Conservation (phyloP, 2,329 filamentous ascomycete genomes). For the Xylaria arbuscula region DNA sequence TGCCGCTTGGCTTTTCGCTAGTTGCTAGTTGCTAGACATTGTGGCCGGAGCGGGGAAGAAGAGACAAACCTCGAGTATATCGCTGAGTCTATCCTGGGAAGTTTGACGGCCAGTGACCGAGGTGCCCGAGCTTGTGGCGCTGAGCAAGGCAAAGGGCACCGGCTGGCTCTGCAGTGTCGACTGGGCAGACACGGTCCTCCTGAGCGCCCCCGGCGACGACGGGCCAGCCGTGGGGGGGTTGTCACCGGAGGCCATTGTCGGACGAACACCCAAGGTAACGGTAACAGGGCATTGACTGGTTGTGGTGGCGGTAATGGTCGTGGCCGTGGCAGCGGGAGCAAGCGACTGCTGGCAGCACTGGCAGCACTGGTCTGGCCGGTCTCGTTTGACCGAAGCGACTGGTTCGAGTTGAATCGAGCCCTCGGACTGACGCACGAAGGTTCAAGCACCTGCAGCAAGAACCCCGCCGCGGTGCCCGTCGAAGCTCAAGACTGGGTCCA, state of each 20-base stretch:
- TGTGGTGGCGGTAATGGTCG: background rate
- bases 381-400: background rate
- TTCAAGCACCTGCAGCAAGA: constrained; percentile 9
- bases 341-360: background rate
- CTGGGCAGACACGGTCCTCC: constrained; percentile 38
- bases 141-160: constrained; percentile 18
- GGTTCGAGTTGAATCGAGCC: constrained; percentile 2
- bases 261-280: background rate
- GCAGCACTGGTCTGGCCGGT: background rate
- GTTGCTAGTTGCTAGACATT: constrained; percentile 1
- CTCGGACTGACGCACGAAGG: constrained; percentile 3
- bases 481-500: background rate
- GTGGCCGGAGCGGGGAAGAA: constrained; percentile 6
- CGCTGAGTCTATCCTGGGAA: constrained; percentile 56
- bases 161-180: constrained; percentile 25
- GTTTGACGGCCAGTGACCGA: constrained; percentile 46
- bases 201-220: constrained; percentile 14
- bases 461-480: constrained; percentile 6
- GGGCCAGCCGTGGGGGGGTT: constrained; percentile 17
- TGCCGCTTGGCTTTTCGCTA: constrained; percentile 18
- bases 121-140: constrained; percentile 24
- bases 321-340: background rate
- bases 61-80: constrained; percentile 59
- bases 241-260: constrained; percentile 30
- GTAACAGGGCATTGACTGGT: background rate